Evolutionary conservation across 805 yeast genomes (phyloP).

Genomic region (Lipomyces starkeyi): DNA sequence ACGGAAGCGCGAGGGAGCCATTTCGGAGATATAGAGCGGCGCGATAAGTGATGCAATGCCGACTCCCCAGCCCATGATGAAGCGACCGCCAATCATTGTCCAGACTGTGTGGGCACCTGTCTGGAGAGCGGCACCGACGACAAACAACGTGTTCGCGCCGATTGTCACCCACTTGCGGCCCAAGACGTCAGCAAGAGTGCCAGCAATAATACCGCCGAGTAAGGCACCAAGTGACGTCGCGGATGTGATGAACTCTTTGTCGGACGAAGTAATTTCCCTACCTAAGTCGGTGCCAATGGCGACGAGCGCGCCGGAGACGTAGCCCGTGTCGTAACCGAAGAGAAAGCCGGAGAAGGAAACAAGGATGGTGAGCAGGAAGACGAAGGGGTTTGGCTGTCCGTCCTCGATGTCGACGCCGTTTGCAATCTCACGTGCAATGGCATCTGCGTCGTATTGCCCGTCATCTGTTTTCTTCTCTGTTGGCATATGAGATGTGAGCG

Average conservation of each 20-base stretch:
- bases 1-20: conserved; percentile 84
- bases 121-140: conserved; percentile 85
- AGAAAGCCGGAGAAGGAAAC: conserved; percentile 93
- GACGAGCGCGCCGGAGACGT: conserved; percentile 91
- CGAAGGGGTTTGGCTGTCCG: conserved; percentile 37
- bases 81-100: conserved; percentile 91
- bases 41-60: conserved; percentile 93
- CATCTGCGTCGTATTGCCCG: conserved; percentile 13
- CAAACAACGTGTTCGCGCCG: conserved; percentile 79
- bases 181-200: conserved; percentile 75
- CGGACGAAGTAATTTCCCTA: conserved; percentile 67
- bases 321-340: conserved; percentile 98
- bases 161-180: conserved; percentile 88
- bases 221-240: conserved; percentile 95
- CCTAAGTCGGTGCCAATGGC: conserved; percentile 78
- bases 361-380: conserved; percentile 39
- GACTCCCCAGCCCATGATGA: conserved; percentile 94
- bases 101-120: conserved; percentile 80
- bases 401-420: conserved; percentile 37
- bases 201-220: conserved; percentile 78
- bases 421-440: conserved; percentile 16
- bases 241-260: conserved; percentile 88
- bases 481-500: neutral
- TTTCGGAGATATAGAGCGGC: conserved; percentile 90
- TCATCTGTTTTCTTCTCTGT: neutral